Percentiles rank a stretch among this genome's conserved stretches.
Conservation (phyloP, 2,329 filamentous ascomycete genomes). For the Pseudocercospora fuligena region DNA sequence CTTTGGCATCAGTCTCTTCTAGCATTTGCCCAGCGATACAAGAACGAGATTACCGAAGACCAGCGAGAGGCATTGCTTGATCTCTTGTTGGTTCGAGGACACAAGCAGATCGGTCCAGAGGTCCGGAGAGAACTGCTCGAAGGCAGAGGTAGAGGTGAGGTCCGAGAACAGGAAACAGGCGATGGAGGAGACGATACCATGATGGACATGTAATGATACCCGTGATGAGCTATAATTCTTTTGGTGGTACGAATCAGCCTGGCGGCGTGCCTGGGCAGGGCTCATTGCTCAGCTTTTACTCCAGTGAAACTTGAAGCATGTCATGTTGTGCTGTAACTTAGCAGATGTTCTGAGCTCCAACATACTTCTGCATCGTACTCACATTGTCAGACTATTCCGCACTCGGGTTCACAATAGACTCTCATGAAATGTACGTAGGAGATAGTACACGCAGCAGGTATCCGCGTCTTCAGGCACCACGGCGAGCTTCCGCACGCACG, state of each 20-base stretch:
- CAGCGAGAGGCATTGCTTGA: slow-evolving; percentile 91
- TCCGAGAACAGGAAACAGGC: slow-evolving; percentile 63
- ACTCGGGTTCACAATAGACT: too few species aligned
- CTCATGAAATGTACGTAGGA: neutral
- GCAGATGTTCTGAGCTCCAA: neutral
- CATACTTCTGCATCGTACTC: neutral
- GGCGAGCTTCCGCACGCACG: neutral
- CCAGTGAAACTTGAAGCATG: neutral
- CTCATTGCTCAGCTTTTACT: neutral
- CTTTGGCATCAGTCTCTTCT: slow-evolving; percentile 95
- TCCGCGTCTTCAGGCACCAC: neutral
- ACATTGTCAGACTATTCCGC: too few species aligned
- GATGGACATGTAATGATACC: slow-evolving; percentile 55
- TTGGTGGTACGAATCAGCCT: neutral
- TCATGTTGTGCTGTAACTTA: neutral
- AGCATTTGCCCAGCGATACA: slow-evolving; percentile 90
- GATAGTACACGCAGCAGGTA: neutral
- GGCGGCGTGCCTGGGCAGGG: neutral
- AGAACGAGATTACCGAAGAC: slow-evolving; percentile 94
- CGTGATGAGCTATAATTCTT: neutral
- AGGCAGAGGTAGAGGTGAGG: slow-evolving; percentile 81
- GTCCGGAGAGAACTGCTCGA: slow-evolving; percentile 86
- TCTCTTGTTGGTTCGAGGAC: slow-evolving; percentile 80
- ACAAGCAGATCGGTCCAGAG: slow-evolving; percentile 87
- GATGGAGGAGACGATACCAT: slow-evolving; percentile 85